These are phyloP conservation scores for Dictyostelium gargantuum DNA, from an alignment of 208 protist species.

Conservation along the genomic window DNA sequence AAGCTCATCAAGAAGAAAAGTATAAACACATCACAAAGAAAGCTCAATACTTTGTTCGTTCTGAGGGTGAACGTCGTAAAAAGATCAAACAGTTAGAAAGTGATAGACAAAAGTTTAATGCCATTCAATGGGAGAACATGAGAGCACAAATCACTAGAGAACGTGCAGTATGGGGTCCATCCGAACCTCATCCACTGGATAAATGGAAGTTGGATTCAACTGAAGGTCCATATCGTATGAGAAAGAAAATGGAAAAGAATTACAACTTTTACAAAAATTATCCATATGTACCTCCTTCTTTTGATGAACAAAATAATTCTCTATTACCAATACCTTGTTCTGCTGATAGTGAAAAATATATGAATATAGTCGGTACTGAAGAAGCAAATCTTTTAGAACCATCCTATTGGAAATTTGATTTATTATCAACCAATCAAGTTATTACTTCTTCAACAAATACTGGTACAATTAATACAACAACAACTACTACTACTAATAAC, in stretches of 20 bases:
- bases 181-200: slow-evolving; percentile 1
- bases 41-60: slow-evolving; percentile 9
- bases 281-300: slow-evolving; percentile 23
- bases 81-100: slow-evolving; percentile 39
- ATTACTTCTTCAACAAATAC: background rate
- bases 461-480: background rate
- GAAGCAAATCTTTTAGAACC: slow-evolving; percentile 1
- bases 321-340: slow-evolving; percentile 28
- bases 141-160: slow-evolving; percentile 65
- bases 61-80: slow-evolving; percentile 7
- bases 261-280: slow-evolving; percentile 64
- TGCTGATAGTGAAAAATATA: background rate
- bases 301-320: slow-evolving; percentile 2
- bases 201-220: slow-evolving; percentile 72
- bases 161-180: slow-evolving; percentile 67
- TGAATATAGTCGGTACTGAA: slow-evolving; percentile 25
- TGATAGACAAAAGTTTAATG: slow-evolving; percentile 61
- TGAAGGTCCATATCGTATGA: slow-evolving; percentile 65
- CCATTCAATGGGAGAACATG: slow-evolving; percentile 45
- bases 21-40: slow-evolving; percentile 4
- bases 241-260: slow-evolving; percentile 68
- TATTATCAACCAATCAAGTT: background rate
- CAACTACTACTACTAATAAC: background rate
- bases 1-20: background rate
- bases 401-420: slow-evolving; percentile 56